Evolutionary conservation across 352 stramenopile genomes (phyloP).

Genomic region (Plasmopara halstedii): DNA sequence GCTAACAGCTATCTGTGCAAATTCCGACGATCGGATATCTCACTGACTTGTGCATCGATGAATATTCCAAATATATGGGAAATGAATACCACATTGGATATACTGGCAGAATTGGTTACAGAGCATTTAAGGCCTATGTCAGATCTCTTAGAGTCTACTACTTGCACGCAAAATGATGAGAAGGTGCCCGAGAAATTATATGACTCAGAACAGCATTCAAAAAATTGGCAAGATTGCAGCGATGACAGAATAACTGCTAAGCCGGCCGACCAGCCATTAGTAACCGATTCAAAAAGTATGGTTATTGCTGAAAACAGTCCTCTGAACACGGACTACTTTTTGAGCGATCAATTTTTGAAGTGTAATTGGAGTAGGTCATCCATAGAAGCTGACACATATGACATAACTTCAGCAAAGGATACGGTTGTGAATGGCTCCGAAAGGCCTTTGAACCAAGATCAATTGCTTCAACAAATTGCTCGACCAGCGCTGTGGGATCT

Average conservation of each 20-base stretch:
- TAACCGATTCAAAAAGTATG: slow-evolving; percentile 4
- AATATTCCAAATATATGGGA: slow-evolving; percentile 29
- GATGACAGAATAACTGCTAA: neutral
- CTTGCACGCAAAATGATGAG: neutral
- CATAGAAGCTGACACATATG: neutral
- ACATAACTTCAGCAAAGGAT: neutral
- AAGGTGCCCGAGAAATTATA: neutral
- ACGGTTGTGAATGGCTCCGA: neutral
- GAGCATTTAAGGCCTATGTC: slow-evolving; percentile 5
- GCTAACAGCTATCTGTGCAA: slow-evolving; percentile 10
- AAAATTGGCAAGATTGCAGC: neutral
- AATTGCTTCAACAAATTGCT: slow-evolving; percentile 26
- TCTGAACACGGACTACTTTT: slow-evolving; percentile 26
- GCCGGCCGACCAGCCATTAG: neutral
- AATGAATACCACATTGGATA: neutral
- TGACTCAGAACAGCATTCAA: neutral
- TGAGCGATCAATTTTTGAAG: slow-evolving; percentile 24
- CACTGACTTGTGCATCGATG: slow-evolving; percentile 25
- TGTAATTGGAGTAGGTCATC: slow-evolving; percentile 17
- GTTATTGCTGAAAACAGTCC: slow-evolving; percentile 8
- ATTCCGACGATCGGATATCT: slow-evolving; percentile 13
- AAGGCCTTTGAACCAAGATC: slow-evolving; percentile 3
- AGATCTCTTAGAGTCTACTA: neutral
- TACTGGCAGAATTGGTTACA: slow-evolving; percentile 2
- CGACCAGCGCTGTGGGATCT: slow-evolving; percentile 41